phyloP scores from a whole-genome alignment of 169 alveolate genomes.

The Cryptosporidium viatorum region DNA sequence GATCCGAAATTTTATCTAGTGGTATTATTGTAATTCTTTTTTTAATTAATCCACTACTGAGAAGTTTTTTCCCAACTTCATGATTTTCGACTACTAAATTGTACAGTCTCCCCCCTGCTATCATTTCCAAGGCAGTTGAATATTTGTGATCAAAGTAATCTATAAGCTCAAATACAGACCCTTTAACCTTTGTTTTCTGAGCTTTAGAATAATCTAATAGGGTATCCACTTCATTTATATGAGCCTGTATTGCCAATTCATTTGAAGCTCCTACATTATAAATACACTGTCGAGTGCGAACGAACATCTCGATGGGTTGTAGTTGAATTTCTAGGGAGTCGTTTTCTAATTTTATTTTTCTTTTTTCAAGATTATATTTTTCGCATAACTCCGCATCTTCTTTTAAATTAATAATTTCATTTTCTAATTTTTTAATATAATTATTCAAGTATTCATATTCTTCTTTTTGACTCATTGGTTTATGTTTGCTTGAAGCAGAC shows the following conservation, averaged over 20 bases:
- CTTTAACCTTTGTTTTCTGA: conserved; percentile 78
- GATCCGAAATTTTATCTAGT: conserved; percentile 45
- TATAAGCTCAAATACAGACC: conserved; percentile 84
- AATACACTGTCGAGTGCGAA: conserved; percentile 49
- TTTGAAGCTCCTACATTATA: background rate
- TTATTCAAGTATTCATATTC: conserved; percentile 66
- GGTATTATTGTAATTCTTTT: conserved; percentile 70
- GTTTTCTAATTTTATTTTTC: conserved; percentile 45
- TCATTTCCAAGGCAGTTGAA: conserved; percentile 87
- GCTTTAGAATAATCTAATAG: conserved; percentile 24
- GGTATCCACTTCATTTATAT: conserved; percentile 23
- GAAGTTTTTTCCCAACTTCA: conserved; percentile 61
- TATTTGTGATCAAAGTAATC: conserved; percentile 81
- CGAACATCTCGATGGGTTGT: conserved; percentile 68
- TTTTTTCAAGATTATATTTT: conserved; percentile 43
- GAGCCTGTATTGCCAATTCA: conserved; percentile 60
- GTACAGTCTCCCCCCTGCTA: conserved; percentile 83
- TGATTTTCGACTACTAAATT: conserved; percentile 70
- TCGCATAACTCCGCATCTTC: conserved; percentile 71
- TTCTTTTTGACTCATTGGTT: conserved; percentile 17
- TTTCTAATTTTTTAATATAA: conserved; percentile 67
- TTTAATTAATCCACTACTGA: conserved; percentile 60
- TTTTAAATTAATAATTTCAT: conserved; percentile 57
- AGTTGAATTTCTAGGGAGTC: conserved; percentile 62
- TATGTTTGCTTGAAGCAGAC: conserved; percentile 42